Conservation (phyloP, 2,329 filamentous ascomycete species). For the Gliomastix tumulicola region DNA sequence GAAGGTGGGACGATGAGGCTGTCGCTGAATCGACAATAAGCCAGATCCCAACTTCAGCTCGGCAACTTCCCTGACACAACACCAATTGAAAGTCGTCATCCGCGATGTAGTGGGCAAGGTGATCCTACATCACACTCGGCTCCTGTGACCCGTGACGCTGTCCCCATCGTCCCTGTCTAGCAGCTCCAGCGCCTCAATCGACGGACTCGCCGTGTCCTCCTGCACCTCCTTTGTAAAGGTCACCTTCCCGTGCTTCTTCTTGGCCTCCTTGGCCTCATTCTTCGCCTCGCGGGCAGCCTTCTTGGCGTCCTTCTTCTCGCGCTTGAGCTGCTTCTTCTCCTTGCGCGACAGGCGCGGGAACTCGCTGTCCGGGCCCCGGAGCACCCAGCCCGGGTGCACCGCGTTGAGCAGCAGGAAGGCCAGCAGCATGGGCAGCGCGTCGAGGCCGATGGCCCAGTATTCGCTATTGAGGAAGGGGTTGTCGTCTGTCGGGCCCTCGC, state of each 20-base stretch:
- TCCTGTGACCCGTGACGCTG: too few relatives aligned
- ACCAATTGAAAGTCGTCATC: too few relatives aligned
- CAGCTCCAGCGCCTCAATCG: neutral
- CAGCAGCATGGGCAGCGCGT: conserved; percentile 50
- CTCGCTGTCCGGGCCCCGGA: conserved; percentile 32
- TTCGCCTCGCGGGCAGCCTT: neutral
- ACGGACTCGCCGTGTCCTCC: neutral
- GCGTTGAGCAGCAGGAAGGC: conserved; percentile 29
- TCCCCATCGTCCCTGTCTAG: too few relatives aligned
- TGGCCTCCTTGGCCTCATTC: neutral
- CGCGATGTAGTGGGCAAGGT: too few relatives aligned
- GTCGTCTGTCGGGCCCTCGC: conserved; percentile 29
- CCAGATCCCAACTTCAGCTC: too few relatives aligned
- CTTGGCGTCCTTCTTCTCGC: conserved; percentile 17
- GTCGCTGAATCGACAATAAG: too few relatives aligned
- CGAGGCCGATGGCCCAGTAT: conserved; percentile 40
- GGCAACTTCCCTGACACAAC: too few relatives aligned
- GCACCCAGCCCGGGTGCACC: conserved; percentile 35
- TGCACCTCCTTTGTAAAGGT: neutral
- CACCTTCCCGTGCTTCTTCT: neutral
- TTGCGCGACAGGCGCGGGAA: conserved; percentile 22
- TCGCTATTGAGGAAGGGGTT: conserved; percentile 43
- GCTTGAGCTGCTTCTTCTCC: conserved; percentile 30
- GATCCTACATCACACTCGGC: too few relatives aligned
- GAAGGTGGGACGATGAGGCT: too few relatives aligned